Conservation (phyloP, 352 stramenopile genomes). For the Phytophthora rubi region DNA sequence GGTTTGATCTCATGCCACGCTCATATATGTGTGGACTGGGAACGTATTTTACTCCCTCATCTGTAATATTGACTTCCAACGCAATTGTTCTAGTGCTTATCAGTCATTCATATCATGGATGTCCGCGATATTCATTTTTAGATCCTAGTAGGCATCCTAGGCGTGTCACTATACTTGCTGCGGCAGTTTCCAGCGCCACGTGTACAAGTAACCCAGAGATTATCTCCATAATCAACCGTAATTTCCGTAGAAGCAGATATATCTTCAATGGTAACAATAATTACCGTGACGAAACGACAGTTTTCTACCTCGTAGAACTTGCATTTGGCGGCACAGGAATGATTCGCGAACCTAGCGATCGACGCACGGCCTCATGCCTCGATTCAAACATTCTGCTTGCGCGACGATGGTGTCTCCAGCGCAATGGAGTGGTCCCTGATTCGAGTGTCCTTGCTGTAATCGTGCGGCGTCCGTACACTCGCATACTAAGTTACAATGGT, state of each 20-base stretch:
- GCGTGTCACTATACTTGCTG: too few species aligned
- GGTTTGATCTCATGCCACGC: not conserved
- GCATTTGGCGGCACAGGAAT: not conserved
- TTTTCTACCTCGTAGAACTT: not conserved
- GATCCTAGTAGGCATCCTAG: too few species aligned
- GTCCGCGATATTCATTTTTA: not conserved
- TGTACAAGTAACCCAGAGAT: not conserved
- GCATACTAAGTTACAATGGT: not conserved
- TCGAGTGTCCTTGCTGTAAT: not conserved
- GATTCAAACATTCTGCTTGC: not conserved
- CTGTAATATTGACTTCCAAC: not conserved
- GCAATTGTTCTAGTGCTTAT: not conserved
- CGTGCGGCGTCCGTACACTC: not conserved
- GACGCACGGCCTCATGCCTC: not conserved
- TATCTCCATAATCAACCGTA: not conserved
- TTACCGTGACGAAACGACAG: not conserved
- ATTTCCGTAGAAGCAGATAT: not conserved
- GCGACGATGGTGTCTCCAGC: not conserved
- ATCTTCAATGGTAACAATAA: not conserved
- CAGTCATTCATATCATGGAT: too few species aligned
- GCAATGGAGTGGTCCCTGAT: not conserved
- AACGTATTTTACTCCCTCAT: not conserved
- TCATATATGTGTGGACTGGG: not conserved
- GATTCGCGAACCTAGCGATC: not conserved
- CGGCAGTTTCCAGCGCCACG: not conserved